Evolutionary conservation across 805 yeast genomes (phyloP).

Genomic region (Hanseniaspora thailandica): DNA sequence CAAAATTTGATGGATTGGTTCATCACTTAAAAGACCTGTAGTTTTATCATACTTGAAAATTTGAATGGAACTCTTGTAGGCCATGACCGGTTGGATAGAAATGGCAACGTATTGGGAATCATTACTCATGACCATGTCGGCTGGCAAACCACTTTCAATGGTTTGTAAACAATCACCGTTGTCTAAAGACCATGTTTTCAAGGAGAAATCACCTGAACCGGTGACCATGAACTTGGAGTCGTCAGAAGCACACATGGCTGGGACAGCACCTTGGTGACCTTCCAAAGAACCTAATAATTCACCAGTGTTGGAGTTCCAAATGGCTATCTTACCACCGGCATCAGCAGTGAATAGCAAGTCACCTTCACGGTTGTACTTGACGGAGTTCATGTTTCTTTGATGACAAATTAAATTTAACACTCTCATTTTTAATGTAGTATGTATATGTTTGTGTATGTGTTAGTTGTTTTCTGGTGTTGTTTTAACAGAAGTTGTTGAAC

Average conservation of each 20-base stretch:
- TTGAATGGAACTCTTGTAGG: conserved; percentile 63
- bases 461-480: neutral
- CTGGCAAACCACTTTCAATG: conserved; percentile 74
- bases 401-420: conserved; percentile 77
- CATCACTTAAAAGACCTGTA: conserved; percentile 26
- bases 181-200: conserved; percentile 72
- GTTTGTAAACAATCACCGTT: conserved; percentile 66
- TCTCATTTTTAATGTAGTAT: conserved; percentile 37
- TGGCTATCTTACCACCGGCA: conserved; percentile 77
- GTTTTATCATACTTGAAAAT: conserved; percentile 48
- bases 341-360: conserved; percentile 86
- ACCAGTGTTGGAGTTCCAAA: conserved; percentile 93
- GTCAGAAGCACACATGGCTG: conserved; percentile 80
- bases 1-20: conserved; percentile 12
- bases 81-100: conserved; percentile 87
- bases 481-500: too few species aligned
- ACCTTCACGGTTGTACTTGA: conserved; percentile 90
- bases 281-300: conserved; percentile 88
- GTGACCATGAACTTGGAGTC: conserved; percentile 63
- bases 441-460: neutral
- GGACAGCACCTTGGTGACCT: conserved; percentile 86
- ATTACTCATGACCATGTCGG: conserved; percentile 64
- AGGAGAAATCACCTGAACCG: conserved; percentile 80
- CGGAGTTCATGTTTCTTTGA: conserved; percentile 94
- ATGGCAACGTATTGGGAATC: conserved; percentile 57